These are phyloP conservation scores for Gynochthodes officinalis DNA, from an alignment of 257 asterid species.

Conservation along the genomic window DNA sequence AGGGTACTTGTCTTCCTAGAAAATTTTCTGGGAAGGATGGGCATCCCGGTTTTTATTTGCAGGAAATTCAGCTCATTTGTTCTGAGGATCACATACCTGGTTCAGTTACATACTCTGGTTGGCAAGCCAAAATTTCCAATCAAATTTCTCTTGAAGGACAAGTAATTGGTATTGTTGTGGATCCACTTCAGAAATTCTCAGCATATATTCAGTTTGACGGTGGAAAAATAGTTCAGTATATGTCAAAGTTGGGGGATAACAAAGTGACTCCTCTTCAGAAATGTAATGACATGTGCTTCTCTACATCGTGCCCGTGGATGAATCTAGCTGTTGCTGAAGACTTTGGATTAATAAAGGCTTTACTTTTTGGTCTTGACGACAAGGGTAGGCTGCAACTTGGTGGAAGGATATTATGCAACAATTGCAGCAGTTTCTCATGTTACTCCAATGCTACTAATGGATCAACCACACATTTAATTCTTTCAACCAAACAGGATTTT, in stretches of 20 bases:
- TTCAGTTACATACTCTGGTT: constrained; percentile 75
- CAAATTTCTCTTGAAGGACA: constrained; percentile 52
- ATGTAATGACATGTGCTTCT: constrained; percentile 59
- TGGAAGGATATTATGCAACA: constrained; percentile 67
- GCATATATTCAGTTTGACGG: constrained; percentile 79
- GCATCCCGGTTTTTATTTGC: constrained; percentile 42
- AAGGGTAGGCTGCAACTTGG: constrained; percentile 62
- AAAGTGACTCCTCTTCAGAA: constrained; percentile 45
- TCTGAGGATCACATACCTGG: constrained; percentile 64
- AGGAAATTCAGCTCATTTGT: constrained; percentile 63
- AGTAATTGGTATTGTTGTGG: constrained; percentile 53
- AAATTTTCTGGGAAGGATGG: constrained; percentile 32
- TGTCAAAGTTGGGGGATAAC: constrained; percentile 45
- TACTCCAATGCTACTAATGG: constrained; percentile 73
- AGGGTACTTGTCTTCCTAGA: constrained; percentile 22
- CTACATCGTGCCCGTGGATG: constrained; percentile 78
- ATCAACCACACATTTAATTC: constrained; percentile 65
- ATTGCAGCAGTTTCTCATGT: constrained; percentile 77
- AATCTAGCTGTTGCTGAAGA: constrained; percentile 47
- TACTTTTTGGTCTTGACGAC: constrained; percentile 87
- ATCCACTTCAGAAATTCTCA: constrained; percentile 40
- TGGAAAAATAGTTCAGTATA: constrained; percentile 67
- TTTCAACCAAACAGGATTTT: constrained; percentile 80
- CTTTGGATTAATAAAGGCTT: constrained; percentile 36
- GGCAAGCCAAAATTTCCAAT: constrained; percentile 56